Evolutionary conservation across 2,329 filamentous ascomycete species (phyloP), one percentile per base, ranked within the genome.

Genomic region (Alternaria brassicae): DNA sequence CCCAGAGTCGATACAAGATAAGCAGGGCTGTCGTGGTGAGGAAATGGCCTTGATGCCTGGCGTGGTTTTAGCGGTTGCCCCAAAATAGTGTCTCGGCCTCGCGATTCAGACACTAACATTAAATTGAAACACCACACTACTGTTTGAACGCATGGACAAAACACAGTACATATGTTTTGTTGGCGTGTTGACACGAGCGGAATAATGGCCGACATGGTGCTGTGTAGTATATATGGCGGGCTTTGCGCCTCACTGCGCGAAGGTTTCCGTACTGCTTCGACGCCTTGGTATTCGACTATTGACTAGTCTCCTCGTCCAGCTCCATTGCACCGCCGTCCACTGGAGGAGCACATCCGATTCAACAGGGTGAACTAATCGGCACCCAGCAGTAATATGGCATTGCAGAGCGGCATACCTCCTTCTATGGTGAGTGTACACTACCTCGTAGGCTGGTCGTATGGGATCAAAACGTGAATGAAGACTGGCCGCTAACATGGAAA

Each of bases 341-440:
- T 15, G 25, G 15, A 13, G 13, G 3, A 48, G 21, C 23, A 39
- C 9, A 32, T n/a, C 3, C 19, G 25, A 4, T 19, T 27, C 7
- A 19, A 30, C 30, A 30, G 19, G 13, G n/a, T n/a, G 23, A 45
- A n/a, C 8, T n/a, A 34, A 3, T 50, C 23, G 40, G 2, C 36
- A 28, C 19, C 17, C 34, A 49, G 56, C 25, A 17, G 30, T 17
- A 62, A 5, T 7, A 68, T 66, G 65, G 58, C 58, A 47, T 52
- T 61, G n/a, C 58, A 58, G 25, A 53, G 48, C 41, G 63, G 47
- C 45, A 62, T 58, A 40, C 54, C 63, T 57, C 51, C 65, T 56
- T 54, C 61, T 17, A 60, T 58, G 58, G 67, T 69, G 53, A 53
- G 58, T 45, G 13, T 3, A 17, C n/a, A 36, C 21, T 17, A 28